A percentile compares a stretch with the other conserved stretches of the same genome.
These are phyloP conservation scores for Periconia macrospinosa DNA, from an alignment of 2,329 filamentous ascomycete species.

Conservation along the genomic window DNA sequence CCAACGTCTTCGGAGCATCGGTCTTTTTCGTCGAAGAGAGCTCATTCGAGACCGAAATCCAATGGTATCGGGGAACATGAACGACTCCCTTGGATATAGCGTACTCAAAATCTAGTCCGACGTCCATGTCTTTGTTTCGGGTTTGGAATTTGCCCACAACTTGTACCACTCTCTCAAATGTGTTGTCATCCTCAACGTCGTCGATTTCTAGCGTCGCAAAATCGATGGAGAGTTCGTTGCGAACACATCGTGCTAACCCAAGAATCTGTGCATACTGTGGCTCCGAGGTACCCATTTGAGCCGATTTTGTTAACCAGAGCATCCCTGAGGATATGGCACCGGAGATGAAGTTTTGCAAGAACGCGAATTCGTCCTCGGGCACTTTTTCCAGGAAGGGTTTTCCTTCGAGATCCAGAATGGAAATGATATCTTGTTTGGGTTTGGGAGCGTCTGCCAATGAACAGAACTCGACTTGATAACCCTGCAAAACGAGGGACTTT, in stretches of 20 bases:
- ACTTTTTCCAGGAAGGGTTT: constrained; percentile 30
- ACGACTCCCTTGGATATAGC: constrained; percentile 19
- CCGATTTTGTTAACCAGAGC: constrained; percentile 32
- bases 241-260: constrained; percentile 31
- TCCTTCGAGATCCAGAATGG: constrained; percentile 17
- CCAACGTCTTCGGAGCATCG: background rate
- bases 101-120: constrained; percentile 33
- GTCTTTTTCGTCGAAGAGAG: no score
- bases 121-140: background rate
- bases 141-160: no score
- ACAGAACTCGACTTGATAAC: background rate
- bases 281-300: constrained; percentile 26
- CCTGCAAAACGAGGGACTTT: background rate
- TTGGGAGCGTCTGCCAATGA: constrained; percentile 17
- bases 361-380: constrained; percentile 4
- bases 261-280: constrained; percentile 29
- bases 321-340: constrained; percentile 9
- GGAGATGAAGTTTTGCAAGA: constrained; percentile 8
- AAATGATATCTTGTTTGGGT: constrained; percentile 9
- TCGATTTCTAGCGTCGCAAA: constrained; percentile 25
- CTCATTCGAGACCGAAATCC: background rate
- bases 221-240: constrained; percentile 26
- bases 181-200: background rate
- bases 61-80: no score
- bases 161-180: constrained; percentile 9